Base-by-base conservation (phyloP, 73 alveolate species). In the Durusdinium trenchii region DNA sequence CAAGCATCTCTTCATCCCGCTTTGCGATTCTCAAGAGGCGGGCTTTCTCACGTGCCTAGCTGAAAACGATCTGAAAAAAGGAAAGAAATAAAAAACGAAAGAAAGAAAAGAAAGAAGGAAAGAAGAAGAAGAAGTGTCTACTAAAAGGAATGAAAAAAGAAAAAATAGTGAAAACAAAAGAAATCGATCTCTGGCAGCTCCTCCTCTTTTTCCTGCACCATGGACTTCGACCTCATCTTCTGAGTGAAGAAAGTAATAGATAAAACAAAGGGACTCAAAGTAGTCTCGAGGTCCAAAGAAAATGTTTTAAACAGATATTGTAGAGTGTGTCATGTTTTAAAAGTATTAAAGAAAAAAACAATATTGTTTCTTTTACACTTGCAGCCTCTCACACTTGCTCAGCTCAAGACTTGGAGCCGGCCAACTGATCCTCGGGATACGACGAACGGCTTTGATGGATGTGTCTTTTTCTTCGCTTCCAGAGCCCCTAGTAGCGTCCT, bases 201-300 rank as follows among this genome's bases (percentile, higher is more conserved):
- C 78, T 91, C 98, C 48, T 91, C 90, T 78, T 91, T 91, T 78
- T 91, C 98, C 45, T 91, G 98, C 5, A 91, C 98, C 98, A 91
- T 91, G 87, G 98, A 91, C 98, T 91, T 91, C 12, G 98, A 83
- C 94, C 86, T 76, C n/a, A 38, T 9, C 64, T 54, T 9, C 64
- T 12, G 64, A 9, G 20, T 20, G 20, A 12, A 9, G 64, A 54
- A 54, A 9, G 28, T 54, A 54, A 20, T 54, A 20, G 28, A 54
- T 12, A 54, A 54, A 54, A 54, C 64, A 20, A 12, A 54, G 64
- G 28, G 20, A 54, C 28, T n/a, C n/a, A n/a, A n/a, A n/a, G n/a
- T n/a, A n/a, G n/a, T n/a, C n/a, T n/a, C n/a, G n/a, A n/a, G n/a
- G n/a, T n/a, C n/a, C n/a, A n/a, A n/a, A n/a, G n/a, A n/a, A n/a